These are phyloP conservation scores for Thermothielavioides terrestris DNA, from an alignment of 495 filamentous ascomycete genomes.

Conservation along the genomic window DNA sequence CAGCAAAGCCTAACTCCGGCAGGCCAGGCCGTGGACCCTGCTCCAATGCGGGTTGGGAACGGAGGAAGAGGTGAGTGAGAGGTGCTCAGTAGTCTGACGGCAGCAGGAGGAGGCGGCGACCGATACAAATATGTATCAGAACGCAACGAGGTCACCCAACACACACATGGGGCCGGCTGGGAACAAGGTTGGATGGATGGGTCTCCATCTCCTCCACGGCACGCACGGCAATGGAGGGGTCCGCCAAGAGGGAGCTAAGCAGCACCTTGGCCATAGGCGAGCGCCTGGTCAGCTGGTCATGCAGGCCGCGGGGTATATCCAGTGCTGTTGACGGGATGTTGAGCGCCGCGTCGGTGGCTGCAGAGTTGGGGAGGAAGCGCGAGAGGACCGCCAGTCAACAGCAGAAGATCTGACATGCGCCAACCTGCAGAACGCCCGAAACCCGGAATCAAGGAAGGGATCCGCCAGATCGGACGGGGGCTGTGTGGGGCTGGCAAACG, in stretches of 20 bases:
- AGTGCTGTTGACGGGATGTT: not conserved
- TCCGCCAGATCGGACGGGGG: not conserved
- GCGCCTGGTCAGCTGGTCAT: not conserved
- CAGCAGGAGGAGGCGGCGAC: not conserved
- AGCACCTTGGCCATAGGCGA: not conserved
- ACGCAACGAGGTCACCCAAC: not conserved
- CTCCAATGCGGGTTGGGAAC: not conserved
- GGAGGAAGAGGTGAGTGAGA: not conserved
- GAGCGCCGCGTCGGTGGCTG: not conserved
- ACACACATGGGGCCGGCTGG: not conserved
- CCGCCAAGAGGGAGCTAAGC: slow-evolving; percentile 11
- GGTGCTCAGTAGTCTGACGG: no score
- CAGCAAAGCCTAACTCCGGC: not conserved
- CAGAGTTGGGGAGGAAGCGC: not conserved
- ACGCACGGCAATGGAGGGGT: no score
- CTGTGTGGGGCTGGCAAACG: not conserved
- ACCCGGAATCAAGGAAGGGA: not conserved
- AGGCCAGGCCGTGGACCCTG: slow-evolving; percentile 1
- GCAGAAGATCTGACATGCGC: not conserved
- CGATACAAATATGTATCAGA: not conserved
- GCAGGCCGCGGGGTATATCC: not conserved
- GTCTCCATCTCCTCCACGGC: not conserved
- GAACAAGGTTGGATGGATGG: not conserved
- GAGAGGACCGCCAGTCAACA: not conserved
- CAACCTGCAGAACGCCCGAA: not conserved